phyloP scores from a whole-genome alignment of 2,329 filamentous ascomycete genomes.

The Canariomyces notabilis region DNA sequence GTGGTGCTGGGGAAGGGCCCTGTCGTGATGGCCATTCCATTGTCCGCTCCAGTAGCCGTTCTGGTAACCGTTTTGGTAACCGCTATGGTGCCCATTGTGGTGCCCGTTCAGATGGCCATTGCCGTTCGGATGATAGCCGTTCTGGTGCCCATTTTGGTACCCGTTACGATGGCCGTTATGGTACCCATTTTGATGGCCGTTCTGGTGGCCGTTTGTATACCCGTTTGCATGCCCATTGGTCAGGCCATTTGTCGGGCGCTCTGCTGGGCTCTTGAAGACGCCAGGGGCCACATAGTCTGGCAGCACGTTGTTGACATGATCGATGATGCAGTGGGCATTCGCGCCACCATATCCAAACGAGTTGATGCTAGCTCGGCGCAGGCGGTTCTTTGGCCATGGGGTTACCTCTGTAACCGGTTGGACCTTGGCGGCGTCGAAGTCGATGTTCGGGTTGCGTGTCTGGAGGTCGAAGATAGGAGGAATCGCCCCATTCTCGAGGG shows the following conservation, averaged over 20 bases:
- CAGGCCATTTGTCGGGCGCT: constrained; percentile 25
- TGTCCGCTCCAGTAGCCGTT: neutral
- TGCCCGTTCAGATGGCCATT: neutral
- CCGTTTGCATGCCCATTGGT: constrained; percentile 27
- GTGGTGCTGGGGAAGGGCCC: neutral
- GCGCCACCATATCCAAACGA: constrained; percentile 29
- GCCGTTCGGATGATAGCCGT: too few relatives aligned
- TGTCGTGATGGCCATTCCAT: too few relatives aligned
- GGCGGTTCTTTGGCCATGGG: constrained; percentile 10
- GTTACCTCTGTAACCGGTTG: constrained; percentile 12
- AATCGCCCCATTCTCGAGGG: constrained; percentile 29
- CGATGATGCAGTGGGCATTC: constrained; percentile 17
- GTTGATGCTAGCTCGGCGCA: constrained; percentile 18
- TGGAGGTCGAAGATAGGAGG: constrained; percentile 29
- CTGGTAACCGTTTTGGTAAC: neutral
- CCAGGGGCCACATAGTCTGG: neutral
- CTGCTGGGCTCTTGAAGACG: neutral
- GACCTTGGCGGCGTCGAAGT: constrained; percentile 22
- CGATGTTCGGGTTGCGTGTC: constrained; percentile 26
- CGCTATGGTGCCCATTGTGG: neutral
- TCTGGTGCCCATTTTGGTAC: constrained; percentile 23
- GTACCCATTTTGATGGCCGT: constrained; percentile 10
- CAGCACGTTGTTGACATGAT: constrained; percentile 1
- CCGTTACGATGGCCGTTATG: constrained; percentile 4
- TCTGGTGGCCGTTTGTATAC: constrained; percentile 19